These are phyloP conservation scores for Penicillium hesseltinei DNA, from an alignment of 2,329 filamentous ascomycete species.

Conservation along the genomic window DNA sequence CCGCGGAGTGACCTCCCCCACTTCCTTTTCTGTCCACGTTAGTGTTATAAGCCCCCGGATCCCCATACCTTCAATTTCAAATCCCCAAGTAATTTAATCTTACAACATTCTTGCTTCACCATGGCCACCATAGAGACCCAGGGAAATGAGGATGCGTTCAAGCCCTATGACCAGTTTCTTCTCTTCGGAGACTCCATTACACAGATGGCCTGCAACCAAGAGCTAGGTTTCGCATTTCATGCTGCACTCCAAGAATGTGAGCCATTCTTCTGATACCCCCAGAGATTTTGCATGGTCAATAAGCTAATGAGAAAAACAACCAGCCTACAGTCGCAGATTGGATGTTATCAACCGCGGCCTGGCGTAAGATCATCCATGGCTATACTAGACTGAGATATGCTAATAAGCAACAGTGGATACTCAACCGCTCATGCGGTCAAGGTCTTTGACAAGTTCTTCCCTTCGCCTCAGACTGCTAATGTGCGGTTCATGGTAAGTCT, in stretches of 20 bases:
- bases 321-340: conserved; percentile 71
- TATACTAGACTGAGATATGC: conserved; percentile 4
- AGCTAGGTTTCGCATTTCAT: conserved; percentile 71
- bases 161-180: conserved; percentile 68
- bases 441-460: conserved; percentile 68
- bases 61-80: not conserved
- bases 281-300: not conserved
- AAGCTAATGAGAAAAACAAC: conserved; percentile 12
- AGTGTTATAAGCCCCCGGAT: not conserved
- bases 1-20: conserved; percentile 12
- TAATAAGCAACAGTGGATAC: conserved; percentile 60
- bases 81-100: not conserved
- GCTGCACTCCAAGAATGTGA: conserved; percentile 68
- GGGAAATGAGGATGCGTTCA: conserved; percentile 12
- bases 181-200: conserved; percentile 91
- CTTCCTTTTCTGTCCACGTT: not conserved
- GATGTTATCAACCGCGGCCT: conserved; percentile 89
- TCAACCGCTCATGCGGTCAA: conserved; percentile 72
- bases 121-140: not conserved
- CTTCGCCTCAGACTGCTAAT: conserved; percentile 56
- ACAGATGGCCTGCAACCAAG: conserved; percentile 61
- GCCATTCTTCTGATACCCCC: conserved; percentile 25
- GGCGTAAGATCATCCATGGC: conserved; percentile 44
- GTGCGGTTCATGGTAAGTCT: conserved; percentile 44
- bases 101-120: not conserved